These are phyloP conservation scores for Ceratocystis cacaofunesta DNA, from an alignment of 2,329 filamentous ascomycete genomes.

Conservation along the genomic window DNA sequence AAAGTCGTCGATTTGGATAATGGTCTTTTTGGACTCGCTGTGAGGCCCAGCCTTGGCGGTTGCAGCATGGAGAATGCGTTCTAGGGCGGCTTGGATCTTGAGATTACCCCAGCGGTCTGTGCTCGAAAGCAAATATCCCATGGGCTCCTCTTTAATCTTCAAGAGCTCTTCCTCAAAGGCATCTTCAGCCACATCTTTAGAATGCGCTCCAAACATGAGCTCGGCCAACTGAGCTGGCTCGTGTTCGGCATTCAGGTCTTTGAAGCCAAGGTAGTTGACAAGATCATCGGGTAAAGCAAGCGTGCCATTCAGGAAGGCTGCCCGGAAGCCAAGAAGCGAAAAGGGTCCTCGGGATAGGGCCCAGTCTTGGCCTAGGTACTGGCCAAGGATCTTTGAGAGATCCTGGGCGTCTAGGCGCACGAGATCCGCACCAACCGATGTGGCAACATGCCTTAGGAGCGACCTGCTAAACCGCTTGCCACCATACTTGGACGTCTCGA, in stretches of 20 bases:
- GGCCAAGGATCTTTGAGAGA: slow-evolving; percentile 52
- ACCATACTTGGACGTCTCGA: slow-evolving; percentile 27
- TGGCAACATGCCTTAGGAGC: slow-evolving; percentile 49
- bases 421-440: slow-evolving; percentile 48
- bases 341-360: slow-evolving; percentile 33
- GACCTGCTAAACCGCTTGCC: slow-evolving; percentile 27
- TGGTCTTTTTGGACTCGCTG: slow-evolving; percentile 34
- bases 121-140: slow-evolving; percentile 22
- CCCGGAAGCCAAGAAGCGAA: slow-evolving; percentile 41
- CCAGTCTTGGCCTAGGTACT: slow-evolving; percentile 52
- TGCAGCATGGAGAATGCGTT: slow-evolving; percentile 38
- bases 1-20: slow-evolving; percentile 70
- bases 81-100: slow-evolving; percentile 43
- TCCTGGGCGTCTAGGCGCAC: slow-evolving; percentile 54
- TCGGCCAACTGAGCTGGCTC: slow-evolving; percentile 20
- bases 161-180: slow-evolving; percentile 31
- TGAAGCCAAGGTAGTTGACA: slow-evolving; percentile 13
- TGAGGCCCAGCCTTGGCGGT: slow-evolving; percentile 25
- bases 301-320: slow-evolving; percentile 40
- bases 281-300: slow-evolving; percentile 26
- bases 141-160: slow-evolving; percentile 27
- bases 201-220: slow-evolving; percentile 13
- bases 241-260: slow-evolving; percentile 22
- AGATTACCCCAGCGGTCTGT: slow-evolving; percentile 46
- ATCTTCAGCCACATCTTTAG: slow-evolving; percentile 16